Conservation (phyloP, 306 rosid species). For the Trifolium pratense region DNA sequence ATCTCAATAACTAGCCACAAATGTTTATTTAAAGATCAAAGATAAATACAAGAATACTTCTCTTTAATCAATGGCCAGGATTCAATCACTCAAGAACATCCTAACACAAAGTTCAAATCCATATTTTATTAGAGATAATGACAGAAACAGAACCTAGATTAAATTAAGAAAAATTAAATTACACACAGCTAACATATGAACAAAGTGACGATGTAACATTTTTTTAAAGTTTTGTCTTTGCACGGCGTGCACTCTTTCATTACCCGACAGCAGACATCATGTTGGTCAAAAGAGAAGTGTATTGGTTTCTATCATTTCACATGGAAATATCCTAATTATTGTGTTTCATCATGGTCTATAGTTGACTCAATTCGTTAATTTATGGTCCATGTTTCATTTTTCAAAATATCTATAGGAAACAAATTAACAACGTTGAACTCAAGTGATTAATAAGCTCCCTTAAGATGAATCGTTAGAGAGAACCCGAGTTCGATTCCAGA, state of each 20-base stretch:
- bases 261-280: slow-evolving; percentile 40
- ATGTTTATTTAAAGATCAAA: background rate
- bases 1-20: background rate
- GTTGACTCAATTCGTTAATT: background rate
- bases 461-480: no score
- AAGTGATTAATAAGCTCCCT: no score
- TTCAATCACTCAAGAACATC: slow-evolving; percentile 13
- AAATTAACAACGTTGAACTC: no score
- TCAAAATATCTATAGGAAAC: background rate
- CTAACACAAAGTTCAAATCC: background rate
- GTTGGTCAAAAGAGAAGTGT: slow-evolving; percentile 40
- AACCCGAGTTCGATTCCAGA: no score
- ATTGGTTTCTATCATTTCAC: slow-evolving; percentile 27
- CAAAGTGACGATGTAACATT: background rate
- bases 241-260: slow-evolving; percentile 10
- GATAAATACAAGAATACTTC: background rate
- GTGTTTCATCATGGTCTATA: background rate
- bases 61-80: background rate
- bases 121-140: slow-evolving; percentile 2
- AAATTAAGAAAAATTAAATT: slow-evolving; percentile 1
- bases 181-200: slow-evolving; percentile 2
- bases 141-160: background rate
- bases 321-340: slow-evolving; percentile 29
- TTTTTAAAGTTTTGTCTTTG: slow-evolving; percentile 24
- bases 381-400: slow-evolving; percentile 27